phyloP scores from a whole-genome alignment of 768 basidiomycete species.

The Coprinopsis marcescibilis region DNA sequence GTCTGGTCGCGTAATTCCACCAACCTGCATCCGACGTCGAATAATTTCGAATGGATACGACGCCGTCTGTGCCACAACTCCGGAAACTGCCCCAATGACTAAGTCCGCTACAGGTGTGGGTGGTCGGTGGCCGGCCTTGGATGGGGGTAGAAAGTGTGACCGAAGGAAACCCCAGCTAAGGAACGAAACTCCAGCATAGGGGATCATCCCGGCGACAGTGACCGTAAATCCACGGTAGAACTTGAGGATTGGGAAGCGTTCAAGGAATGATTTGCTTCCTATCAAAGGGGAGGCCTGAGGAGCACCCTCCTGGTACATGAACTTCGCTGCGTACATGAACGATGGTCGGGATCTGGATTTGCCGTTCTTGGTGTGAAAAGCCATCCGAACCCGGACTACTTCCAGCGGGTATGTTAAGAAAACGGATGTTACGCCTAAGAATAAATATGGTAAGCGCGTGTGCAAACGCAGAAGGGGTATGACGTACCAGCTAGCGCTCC shows the following conservation, averaged over 20 bases:
- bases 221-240: slow-evolving; percentile 98
- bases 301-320: slow-evolving; percentile 69
- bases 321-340: slow-evolving; percentile 47
- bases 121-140: slow-evolving; percentile 28
- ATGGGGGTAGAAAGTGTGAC: slow-evolving; percentile 48
- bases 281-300: slow-evolving; percentile 20
- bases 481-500: slow-evolving; percentile 80
- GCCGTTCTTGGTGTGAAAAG: slow-evolving; percentile 60
- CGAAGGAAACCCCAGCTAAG: slow-evolving; percentile 82
- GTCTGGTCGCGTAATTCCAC: slow-evolving; percentile 73
- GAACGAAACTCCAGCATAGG: slow-evolving; percentile 94
- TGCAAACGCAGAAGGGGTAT: slow-evolving; percentile 1
- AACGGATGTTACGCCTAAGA: slow-evolving; percentile 77
- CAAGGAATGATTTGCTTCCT: slow-evolving; percentile 32
- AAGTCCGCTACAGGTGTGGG: slow-evolving; percentile 60
- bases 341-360: slow-evolving; percentile 35
- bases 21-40: slow-evolving; percentile 91
- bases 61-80: slow-evolving; percentile 78
- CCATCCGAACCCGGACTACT: slow-evolving; percentile 91
- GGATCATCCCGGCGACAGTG: slow-evolving; percentile 86
- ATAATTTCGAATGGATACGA: slow-evolving; percentile 96
- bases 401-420: slow-evolving; percentile 94
- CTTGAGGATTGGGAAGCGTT: slow-evolving; percentile 70
- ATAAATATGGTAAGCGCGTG: not conserved
- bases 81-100: slow-evolving; percentile 78